phyloP scores from a whole-genome alignment of 192 early-diverging fungal species.

The Helicostylum pulchrum region DNA sequence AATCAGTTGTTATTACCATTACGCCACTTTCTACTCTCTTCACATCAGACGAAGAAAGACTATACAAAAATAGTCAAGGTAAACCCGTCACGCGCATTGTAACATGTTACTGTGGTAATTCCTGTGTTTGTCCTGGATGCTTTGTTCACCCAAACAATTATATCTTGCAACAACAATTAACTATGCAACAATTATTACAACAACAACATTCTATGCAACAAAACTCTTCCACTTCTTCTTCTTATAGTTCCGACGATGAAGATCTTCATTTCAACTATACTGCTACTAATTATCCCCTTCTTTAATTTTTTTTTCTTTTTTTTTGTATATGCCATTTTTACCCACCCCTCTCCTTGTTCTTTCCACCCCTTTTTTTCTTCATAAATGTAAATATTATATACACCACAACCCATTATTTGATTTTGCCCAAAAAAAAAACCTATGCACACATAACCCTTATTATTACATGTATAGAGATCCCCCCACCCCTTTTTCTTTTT shows the following conservation, averaged over 20 bases:
- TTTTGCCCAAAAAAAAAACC: no score
- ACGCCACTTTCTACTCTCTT: constrained; percentile 15
- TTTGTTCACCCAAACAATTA: constrained; percentile 34
- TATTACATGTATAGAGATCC: no score
- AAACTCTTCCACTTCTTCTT: constrained; percentile 9
- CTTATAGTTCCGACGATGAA: constrained; percentile 28
- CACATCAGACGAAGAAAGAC: background rate
- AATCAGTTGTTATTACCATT: constrained; percentile 35
- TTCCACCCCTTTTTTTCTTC: background rate
- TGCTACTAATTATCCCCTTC: background rate
- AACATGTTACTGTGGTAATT: constrained; percentile 27
- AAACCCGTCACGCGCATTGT: constrained; percentile 24
- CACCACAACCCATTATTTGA: no score
- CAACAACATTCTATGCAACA: background rate
- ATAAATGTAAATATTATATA: background rate
- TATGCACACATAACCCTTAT: background rate
- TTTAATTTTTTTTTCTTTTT: background rate
- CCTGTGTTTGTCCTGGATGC: constrained; percentile 31
- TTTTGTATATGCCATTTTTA: background rate
- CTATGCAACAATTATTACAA: constrained; percentile 13
- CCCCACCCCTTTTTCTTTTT: no score
- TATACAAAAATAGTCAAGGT: constrained; percentile 1
- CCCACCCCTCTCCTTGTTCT: no score
- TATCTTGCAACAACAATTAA: constrained; percentile 1
- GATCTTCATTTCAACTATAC: background rate